These are phyloP conservation scores for Tetracentron sinense DNA, from an alignment of 164 flowering plant species.

Conservation along the genomic window DNA sequence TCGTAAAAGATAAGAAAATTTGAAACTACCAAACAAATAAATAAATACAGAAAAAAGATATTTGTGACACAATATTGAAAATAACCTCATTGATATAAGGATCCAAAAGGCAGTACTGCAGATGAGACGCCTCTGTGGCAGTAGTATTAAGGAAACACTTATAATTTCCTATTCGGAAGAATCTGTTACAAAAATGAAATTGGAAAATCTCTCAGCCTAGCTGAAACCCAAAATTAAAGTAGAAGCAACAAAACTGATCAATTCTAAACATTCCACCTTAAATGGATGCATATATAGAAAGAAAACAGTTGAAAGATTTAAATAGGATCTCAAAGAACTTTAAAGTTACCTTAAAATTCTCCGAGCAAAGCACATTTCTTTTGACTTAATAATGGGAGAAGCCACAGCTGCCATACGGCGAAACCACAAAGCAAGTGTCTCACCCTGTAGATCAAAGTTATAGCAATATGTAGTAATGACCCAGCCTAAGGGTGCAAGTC, in stretches of 20 bases:
- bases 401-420: slow-evolving; percentile 42
- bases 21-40: no score
- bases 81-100: slow-evolving; percentile 65
- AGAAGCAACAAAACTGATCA: neutral
- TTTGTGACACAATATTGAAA: neutral
- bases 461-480: neutral
- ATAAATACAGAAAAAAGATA: neutral
- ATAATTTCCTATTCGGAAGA: slow-evolving; percentile 58
- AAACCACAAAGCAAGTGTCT: slow-evolving; percentile 75
- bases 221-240: neutral
- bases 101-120: slow-evolving; percentile 75
- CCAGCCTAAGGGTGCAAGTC: neutral
- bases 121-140: slow-evolving; percentile 61
- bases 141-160: slow-evolving; percentile 44
- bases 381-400: slow-evolving; percentile 47
- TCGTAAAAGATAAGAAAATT: neutral
- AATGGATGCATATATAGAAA: neutral
- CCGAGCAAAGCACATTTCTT: slow-evolving; percentile 70
- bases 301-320: neutral
- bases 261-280: neutral
- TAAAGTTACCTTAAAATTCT: slow-evolving; percentile 51
- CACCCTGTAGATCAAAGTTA: slow-evolving; percentile 45
- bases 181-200: slow-evolving; percentile 35
- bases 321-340: slow-evolving; percentile 1
- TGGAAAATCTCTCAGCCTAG: slow-evolving; percentile 3